Evolutionary conservation across 768 basidiomycete genomes (phyloP).

Genomic region (Auricularia sp.): DNA sequence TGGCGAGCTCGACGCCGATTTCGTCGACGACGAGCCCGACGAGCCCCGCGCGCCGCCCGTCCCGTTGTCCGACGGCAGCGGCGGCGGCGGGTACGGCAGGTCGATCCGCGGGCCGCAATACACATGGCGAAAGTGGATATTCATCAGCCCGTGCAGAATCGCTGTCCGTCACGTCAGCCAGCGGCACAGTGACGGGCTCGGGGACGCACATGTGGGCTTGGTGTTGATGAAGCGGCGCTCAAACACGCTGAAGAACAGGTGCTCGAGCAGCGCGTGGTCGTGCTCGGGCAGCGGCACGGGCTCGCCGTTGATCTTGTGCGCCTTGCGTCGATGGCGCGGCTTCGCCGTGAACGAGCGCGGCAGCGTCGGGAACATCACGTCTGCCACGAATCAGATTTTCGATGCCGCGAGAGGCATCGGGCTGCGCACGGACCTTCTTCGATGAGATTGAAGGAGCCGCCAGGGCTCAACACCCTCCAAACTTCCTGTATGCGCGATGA

Average conservation of each 20-base stretch:
- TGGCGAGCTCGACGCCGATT: too few relatives aligned
- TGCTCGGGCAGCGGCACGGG: slow-evolving; percentile 45
- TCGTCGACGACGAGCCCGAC: too few relatives aligned
- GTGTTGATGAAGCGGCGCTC: slow-evolving; percentile 64
- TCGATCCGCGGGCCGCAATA: slow-evolving; percentile 48
- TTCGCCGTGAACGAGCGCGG: slow-evolving; percentile 72
- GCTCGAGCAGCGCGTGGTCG: slow-evolving; percentile 63
- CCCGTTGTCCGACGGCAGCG: slow-evolving; percentile 21
- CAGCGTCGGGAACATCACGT: slow-evolving; percentile 64
- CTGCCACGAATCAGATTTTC: slow-evolving; percentile 24
- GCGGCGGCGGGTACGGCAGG: slow-evolving; percentile 61
- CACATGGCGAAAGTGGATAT: slow-evolving; percentile 61
- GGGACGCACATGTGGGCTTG: slow-evolving; percentile 49
- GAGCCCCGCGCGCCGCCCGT: too few relatives aligned
- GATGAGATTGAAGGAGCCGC: slow-evolving; percentile 59
- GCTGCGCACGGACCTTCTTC: slow-evolving; percentile 50
- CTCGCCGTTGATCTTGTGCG: slow-evolving; percentile 27
- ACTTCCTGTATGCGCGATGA: slow-evolving; percentile 46
- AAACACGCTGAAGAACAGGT: slow-evolving; percentile 55
- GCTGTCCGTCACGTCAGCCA: slow-evolving; percentile 28
- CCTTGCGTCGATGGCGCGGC: slow-evolving; percentile 39
- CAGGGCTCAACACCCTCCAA: slow-evolving; percentile 56
- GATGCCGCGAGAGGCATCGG: neutral
- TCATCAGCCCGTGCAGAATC: slow-evolving; percentile 58
- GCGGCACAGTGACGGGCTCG: slow-evolving; percentile 1